Conservation (phyloP, 805 yeast species). For the Pichia thaimueangensis region DNA sequence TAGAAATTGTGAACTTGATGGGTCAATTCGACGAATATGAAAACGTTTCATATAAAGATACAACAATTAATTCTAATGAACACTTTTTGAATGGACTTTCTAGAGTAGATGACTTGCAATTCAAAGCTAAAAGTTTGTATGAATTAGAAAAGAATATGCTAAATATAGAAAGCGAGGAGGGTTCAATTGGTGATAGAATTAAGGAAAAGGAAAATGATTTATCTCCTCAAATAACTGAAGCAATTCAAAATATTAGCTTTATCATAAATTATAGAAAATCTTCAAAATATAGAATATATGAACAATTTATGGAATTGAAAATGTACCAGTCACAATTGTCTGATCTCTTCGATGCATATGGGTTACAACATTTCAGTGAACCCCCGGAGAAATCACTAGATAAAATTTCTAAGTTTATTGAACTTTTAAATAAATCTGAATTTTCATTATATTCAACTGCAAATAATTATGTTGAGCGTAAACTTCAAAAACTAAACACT, state of each 20-base stretch:
- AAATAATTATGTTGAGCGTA: slow-evolving; percentile 2
- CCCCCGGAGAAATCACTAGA: slow-evolving; percentile 15
- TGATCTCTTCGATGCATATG: slow-evolving; percentile 17
- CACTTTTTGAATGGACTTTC: too few relatives aligned
- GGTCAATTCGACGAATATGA: slow-evolving; percentile 12
- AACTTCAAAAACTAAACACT: not conserved
- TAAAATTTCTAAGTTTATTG: slow-evolving; percentile 4
- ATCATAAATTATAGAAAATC: slow-evolving; percentile 11
- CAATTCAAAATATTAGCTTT: slow-evolving; percentile 6
- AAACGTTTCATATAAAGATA: slow-evolving; percentile 3
- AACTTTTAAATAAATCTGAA: slow-evolving; percentile 8
- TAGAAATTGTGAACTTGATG: slow-evolving; percentile 12
- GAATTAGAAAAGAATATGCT: slow-evolving; percentile 2
- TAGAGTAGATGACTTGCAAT: not conserved
- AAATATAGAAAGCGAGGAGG: not conserved
- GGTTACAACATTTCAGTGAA: slow-evolving; percentile 16
- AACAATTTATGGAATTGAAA: slow-evolving; percentile 14
- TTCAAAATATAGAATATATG: slow-evolving; percentile 12
- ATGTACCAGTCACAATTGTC: slow-evolving; percentile 17
- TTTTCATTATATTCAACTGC: slow-evolving; percentile 8
- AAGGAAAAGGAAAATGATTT: not conserved
- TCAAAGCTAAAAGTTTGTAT: not conserved
- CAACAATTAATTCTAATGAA: too few relatives aligned
- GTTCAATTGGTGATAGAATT: too few relatives aligned
- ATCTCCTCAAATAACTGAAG: not conserved